These are phyloP conservation scores for Oehlia diaphana DNA, from an alignment of 192 early-diverging fungal species.

Conservation along the genomic window DNA sequence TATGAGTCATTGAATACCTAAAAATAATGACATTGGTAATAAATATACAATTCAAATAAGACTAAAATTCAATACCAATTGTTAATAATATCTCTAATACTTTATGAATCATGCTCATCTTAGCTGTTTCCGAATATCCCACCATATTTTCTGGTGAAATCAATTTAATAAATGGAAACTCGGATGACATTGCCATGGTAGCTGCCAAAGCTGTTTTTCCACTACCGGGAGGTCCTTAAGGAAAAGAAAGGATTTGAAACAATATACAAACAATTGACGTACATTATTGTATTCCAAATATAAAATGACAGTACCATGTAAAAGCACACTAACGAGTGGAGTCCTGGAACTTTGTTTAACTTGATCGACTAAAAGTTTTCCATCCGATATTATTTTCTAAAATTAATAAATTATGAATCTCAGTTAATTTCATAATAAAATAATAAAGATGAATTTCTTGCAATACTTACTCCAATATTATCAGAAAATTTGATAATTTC, in stretches of 20 bases:
- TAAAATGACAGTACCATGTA: constrained; percentile 60
- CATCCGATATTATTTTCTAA: constrained; percentile 60
- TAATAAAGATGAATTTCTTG: background rate
- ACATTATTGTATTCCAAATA: background rate
- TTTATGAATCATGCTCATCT: constrained; percentile 85
- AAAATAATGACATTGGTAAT: background rate
- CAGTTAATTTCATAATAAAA: background rate
- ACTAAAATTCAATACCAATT: background rate
- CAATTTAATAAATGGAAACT: constrained; percentile 97
- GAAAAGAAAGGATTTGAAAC: background rate
- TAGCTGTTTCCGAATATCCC: constrained; percentile 82
- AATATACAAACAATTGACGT: no score
- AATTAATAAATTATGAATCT: constrained; percentile 30
- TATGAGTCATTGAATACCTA: constrained; percentile 95
- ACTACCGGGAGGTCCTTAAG: constrained; percentile 62
- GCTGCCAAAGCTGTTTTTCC: constrained; percentile 97
- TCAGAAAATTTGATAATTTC: constrained; percentile 78
- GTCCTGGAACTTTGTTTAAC: constrained; percentile 80
- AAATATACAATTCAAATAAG: background rate
- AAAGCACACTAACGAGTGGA: constrained; percentile 86
- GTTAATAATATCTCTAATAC: constrained; percentile 25
- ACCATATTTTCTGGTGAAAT: constrained; percentile 97
- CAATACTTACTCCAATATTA: constrained; percentile 37
- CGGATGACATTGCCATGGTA: constrained; percentile 84
- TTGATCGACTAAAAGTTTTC: constrained; percentile 64